phyloP scores from a whole-genome alignment of 805 yeast genomes.

The Yamadazyma laniorum region DNA sequence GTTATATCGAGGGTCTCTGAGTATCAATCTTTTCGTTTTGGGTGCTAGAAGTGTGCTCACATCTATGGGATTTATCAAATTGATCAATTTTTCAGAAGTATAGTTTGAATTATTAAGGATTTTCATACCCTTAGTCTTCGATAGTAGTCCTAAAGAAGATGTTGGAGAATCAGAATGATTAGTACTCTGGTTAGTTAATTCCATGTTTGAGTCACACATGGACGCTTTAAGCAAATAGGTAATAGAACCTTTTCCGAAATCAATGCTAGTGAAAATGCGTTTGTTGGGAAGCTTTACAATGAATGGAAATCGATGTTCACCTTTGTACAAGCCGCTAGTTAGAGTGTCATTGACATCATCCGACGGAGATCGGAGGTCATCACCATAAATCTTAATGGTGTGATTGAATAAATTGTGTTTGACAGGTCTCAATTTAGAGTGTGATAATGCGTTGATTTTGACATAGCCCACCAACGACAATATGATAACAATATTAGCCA shows the following conservation, averaged over 20 bases:
- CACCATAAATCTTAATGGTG: slow-evolving; percentile 58
- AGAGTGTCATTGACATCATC: slow-evolving; percentile 20
- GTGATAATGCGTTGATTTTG: slow-evolving; percentile 51
- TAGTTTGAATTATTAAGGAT: slow-evolving; percentile 28
- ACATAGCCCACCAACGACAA: slow-evolving; percentile 57
- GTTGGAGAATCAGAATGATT: slow-evolving; percentile 4
- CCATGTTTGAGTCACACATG: slow-evolving; percentile 22
- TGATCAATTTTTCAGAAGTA: slow-evolving; percentile 56
- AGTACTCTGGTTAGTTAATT: not conserved
- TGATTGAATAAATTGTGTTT: slow-evolving; percentile 57
- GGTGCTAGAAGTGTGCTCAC: slow-evolving; percentile 64
- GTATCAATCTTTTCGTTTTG: slow-evolving; percentile 60
- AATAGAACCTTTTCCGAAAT: slow-evolving; percentile 85
- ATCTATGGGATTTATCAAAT: slow-evolving; percentile 71
- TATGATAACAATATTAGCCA: slow-evolving; percentile 52
- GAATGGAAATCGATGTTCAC: slow-evolving; percentile 88
- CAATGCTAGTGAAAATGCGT: slow-evolving; percentile 69
- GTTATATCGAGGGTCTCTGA: slow-evolving; percentile 48
- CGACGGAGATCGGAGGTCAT: slow-evolving; percentile 9
- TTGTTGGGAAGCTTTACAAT: slow-evolving; percentile 75
- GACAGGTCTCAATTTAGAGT: slow-evolving; percentile 52
- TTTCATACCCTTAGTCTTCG: slow-evolving; percentile 26
- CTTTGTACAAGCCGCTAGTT: slow-evolving; percentile 59
- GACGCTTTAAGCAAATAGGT: slow-evolving; percentile 60
- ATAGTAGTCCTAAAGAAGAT: slow-evolving; percentile 15